Base-by-base conservation (phyloP, 192 early-diverging fungal genomes). In the Backusella liffmaniae region DNA sequence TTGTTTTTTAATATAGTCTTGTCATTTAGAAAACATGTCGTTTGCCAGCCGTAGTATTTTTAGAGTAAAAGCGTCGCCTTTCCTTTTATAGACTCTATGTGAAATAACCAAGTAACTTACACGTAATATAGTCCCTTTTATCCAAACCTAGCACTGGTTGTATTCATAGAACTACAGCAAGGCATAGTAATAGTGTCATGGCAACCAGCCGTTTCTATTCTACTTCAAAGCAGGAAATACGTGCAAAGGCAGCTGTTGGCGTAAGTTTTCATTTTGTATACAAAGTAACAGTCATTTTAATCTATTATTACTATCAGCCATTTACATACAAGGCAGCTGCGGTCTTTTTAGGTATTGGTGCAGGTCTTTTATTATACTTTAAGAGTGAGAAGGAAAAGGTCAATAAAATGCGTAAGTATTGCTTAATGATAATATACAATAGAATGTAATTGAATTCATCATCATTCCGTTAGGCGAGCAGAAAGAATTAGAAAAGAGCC, bases 321-420 rank as follows among this genome's bases (percentile, higher is more conserved):
- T 72, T 84, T 70, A 86, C 81, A 62, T 86, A 84, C 79, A 85
- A 82, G 75, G 83, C 84, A 26, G 75, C 83, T 4, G 84, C 74
- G 37, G 59, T 91, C n/a, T 93, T 94, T 70, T 26, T 90, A 65
- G 49, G 73, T 3, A 87, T 91, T 6, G 89, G 90, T 35, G 82
- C 73, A 7, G 92, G 89, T 16, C 81, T 93, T 9, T 62, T 89
- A 32, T 87, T 86, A 76, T 91, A 91, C 80, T 94, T 93, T 75
- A 88, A 86, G 18, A 72, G 79, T 36, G 86, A 88, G 46, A 94
- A 94, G 82, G 84, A 88, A 71, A 81, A 85, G 35, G 80, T 91
- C 16, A 74, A 77, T 4, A 65, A 78, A 75, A 85, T 86, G 69
- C 81, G 86, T 83, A 84, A 77, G 77, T 53, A 44, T 0, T 0